phyloP scores from a whole-genome alignment of 768 basidiomycete genomes.

The Phlebiopsis gigantea region DNA sequence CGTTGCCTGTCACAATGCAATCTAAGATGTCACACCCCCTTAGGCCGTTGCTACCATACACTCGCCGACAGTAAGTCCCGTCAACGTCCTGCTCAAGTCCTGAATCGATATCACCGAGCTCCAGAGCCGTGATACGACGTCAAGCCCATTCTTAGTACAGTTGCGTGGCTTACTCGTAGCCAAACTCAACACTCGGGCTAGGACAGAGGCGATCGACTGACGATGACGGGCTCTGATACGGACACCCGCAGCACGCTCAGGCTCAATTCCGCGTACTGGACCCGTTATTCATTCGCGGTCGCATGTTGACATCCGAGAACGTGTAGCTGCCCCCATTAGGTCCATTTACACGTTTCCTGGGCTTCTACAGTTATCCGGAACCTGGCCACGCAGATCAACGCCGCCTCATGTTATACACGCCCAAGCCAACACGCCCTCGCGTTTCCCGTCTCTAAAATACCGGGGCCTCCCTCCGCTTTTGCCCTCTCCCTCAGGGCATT shows the following conservation, averaged over 20 bases:
- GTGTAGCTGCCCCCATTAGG: conserved; percentile 10
- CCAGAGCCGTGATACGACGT: neutral
- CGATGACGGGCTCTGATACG: conserved; percentile 11
- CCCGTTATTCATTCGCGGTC: neutral
- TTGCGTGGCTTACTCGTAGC: neutral
- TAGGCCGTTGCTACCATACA: too few species aligned
- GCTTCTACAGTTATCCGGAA: conserved; percentile 9
- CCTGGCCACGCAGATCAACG: conserved; percentile 17
- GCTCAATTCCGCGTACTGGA: conserved; percentile 6
- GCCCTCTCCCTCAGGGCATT: conserved; percentile 20
- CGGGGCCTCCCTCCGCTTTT: conserved; percentile 13
- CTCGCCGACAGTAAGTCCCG: too few species aligned
- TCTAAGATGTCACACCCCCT: too few species aligned
- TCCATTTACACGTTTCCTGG: neutral
- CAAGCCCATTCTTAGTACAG: neutral
- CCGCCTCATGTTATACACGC: conserved; percentile 33
- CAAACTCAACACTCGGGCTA: conserved; percentile 2
- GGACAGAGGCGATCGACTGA: conserved; percentile 7
- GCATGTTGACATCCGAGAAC: conserved; percentile 9
- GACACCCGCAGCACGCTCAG: conserved; percentile 9
- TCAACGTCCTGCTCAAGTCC: neutral
- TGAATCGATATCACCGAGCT: neutral
- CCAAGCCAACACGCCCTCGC: conserved; percentile 24
- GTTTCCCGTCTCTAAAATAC: conserved; percentile 26
- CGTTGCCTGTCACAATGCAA: too few species aligned